phyloP scores from a whole-genome alignment of 2,329 filamentous ascomycete genomes.

The Aspergillus sp. region DNA sequence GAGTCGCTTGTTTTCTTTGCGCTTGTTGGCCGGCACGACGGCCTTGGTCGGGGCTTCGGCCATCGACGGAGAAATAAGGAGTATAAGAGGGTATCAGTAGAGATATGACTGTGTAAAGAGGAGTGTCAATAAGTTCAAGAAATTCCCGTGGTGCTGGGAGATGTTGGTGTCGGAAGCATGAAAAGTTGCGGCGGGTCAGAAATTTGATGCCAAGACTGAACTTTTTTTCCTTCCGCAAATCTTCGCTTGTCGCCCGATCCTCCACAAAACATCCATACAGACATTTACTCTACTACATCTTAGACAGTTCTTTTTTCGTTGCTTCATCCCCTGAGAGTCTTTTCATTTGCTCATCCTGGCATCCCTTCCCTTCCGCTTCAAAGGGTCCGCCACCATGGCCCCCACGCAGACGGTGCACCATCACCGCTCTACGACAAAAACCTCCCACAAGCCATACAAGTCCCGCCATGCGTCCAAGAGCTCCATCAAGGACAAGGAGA shows the following conservation, averaged over 20 bases:
- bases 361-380: constrained; percentile 81
- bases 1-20: constrained; percentile 38
- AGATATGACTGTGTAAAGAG: neutral
- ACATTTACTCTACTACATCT: no score
- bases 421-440: constrained; percentile 90
- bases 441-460: constrained; percentile 86
- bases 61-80: constrained; percentile 22
- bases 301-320: no score
- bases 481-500: constrained; percentile 76
- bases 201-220: constrained; percentile 36
- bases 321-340: no score
- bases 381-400: constrained; percentile 73
- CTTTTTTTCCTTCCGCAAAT: constrained; percentile 31
- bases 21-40: constrained; percentile 29
- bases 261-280: constrained; percentile 1
- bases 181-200: constrained; percentile 8
- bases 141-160: neutral
- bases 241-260: constrained; percentile 11
- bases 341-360: constrained; percentile 26
- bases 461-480: constrained; percentile 86
- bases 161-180: constrained; percentile 16
- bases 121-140: neutral
- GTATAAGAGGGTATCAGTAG: neutral
- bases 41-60: constrained; percentile 27
- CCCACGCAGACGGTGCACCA: constrained; percentile 65